Evolutionary conservation across 2,329 filamentous ascomycete genomes (phyloP), one percentile per base, ranked within the genome.

Genomic region (Calonectria pteridis): DNA sequence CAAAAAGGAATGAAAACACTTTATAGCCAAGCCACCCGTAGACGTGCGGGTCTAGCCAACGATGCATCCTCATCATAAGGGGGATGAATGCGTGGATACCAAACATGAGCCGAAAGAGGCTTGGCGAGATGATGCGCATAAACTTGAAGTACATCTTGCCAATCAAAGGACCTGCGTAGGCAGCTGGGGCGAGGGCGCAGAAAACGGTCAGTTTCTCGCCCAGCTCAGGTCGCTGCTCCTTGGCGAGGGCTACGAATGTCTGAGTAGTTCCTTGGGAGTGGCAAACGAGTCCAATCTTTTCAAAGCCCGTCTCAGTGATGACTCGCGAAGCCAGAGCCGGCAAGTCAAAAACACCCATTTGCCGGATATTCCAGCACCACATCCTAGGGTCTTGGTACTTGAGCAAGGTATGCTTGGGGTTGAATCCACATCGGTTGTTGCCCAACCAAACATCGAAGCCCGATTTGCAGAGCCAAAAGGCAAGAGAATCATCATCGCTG

Each of bases 401-500:
- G 49, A 98, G 89, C 28, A 93, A 85, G 3, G 89, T 90, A 81
- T 98, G 96, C 76, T 92, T 90, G 0, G 96, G 96, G 0, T 90
- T 87, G 84, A 97, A 95, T 1, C 96, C 96, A 81, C 95, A 98
- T 26, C 96, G 91, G 82, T 98, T 98, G 85, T 98, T 98, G 6
- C 96, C 96, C 20, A 98, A 88, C 96, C 96, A 98, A 49, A 98
- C 95, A 83, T 98, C 96, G 84, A 95, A 98, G 1, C 96, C 96
- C 0, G 94, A 92, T 84, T 98, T 98, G 84, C 94, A 95, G 10
- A 98, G 91, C 86, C 93, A 98, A 84, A 98, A 98, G 0, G 96
- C 96, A 10, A 98, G 89, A 31, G 94, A 96, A 77, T 95, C 92
- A 75, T 98, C 95, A 80, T 98, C 96, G 82, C 96, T 98, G 76